Percentiles rank a stretch among this genome's conserved stretches.
phyloP scores from a whole-genome alignment of 2,329 filamentous ascomycete species.

The Xenosphaeropsis pyriputrescens region DNA sequence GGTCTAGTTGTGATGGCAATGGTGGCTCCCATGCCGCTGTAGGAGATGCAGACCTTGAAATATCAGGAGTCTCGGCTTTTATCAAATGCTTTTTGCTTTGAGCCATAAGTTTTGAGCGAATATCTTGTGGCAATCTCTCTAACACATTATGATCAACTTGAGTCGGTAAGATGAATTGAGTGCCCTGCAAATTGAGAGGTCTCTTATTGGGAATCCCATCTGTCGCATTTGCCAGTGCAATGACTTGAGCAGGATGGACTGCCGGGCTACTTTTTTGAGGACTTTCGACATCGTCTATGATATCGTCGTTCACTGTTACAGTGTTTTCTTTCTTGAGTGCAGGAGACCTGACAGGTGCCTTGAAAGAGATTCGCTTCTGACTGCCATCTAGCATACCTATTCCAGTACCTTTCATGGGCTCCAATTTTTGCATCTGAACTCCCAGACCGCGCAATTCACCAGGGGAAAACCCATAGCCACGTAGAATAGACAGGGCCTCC shows the following conservation, averaged over 20 bases:
- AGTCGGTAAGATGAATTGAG: slow-evolving; percentile 80
- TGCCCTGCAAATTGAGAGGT: slow-evolving; percentile 67
- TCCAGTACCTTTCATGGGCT: slow-evolving; percentile 50
- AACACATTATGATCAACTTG: slow-evolving; percentile 73
- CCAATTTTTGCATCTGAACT: slow-evolving; percentile 85
- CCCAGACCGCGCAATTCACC: slow-evolving; percentile 89
- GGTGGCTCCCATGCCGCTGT: slow-evolving; percentile 16
- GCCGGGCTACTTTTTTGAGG: slow-evolving; percentile 18
- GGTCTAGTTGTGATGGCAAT: slow-evolving; percentile 67
- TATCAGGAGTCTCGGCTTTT: too few species aligned
- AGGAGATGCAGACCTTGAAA: slow-evolving; percentile 7
- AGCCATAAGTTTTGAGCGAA: slow-evolving; percentile 58
- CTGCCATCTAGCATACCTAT: slow-evolving; percentile 52
- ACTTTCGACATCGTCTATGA: slow-evolving; percentile 32
- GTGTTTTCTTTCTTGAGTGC: slow-evolving; percentile 21
- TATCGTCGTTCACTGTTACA: slow-evolving; percentile 19
- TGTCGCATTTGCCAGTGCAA: slow-evolving; percentile 30
- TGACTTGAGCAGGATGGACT: slow-evolving; percentile 35
- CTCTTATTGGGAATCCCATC: slow-evolving; percentile 42
- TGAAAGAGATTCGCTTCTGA: slow-evolving; percentile 67
- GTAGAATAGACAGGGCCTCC: slow-evolving; percentile 74
- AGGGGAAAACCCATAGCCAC: slow-evolving; percentile 69
- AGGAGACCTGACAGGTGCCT: slow-evolving; percentile 25
- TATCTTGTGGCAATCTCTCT: slow-evolving; percentile 71
- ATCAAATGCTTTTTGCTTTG: slow-evolving; percentile 24